Conservation (phyloP, 495 filamentous ascomycete genomes). For the Chaetomidium leptoderma region DNA sequence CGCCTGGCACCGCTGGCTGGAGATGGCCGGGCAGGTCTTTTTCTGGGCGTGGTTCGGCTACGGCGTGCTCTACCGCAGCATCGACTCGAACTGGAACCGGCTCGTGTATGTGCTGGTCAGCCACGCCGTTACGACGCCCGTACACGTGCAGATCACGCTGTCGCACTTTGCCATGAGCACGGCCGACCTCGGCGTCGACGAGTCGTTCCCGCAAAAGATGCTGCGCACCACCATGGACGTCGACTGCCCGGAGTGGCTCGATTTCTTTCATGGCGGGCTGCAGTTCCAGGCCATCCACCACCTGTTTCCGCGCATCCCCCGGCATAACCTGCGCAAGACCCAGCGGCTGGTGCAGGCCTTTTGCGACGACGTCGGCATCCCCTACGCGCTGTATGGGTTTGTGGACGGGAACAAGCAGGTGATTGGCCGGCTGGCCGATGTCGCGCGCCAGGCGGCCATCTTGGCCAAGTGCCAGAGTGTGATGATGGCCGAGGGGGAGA, state of each 20-base stretch:
- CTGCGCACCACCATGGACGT: slow-evolving; percentile 97
- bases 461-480: slow-evolving; percentile 79
- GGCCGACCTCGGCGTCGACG: slow-evolving; percentile 75
- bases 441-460: slow-evolving; percentile 81
- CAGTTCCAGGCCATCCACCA: slow-evolving; percentile 98
- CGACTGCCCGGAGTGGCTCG: slow-evolving; percentile 90
- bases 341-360: slow-evolving; percentile 85
- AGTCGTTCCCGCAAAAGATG: slow-evolving; percentile 96
- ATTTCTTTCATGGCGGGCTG: slow-evolving; percentile 93
- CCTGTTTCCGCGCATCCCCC: slow-evolving; percentile 86
- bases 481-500: slow-evolving; percentile 37
- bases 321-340: slow-evolving; percentile 82
- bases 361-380: slow-evolving; percentile 85
- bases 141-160: slow-evolving; percentile 94
- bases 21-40: slow-evolving; percentile 73
- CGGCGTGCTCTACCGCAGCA: slow-evolving; percentile 66
- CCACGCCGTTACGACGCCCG: slow-evolving; percentile 78
- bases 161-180: slow-evolving; percentile 98
- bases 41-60: slow-evolving; percentile 98
- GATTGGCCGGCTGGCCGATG: slow-evolving; percentile 75
- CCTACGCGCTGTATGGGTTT: slow-evolving; percentile 92
- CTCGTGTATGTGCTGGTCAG: slow-evolving; percentile 77
- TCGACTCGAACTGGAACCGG: slow-evolving; percentile 67
- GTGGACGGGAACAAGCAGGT: slow-evolving; percentile 88
- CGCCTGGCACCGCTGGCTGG: slow-evolving; percentile 85